Evolutionary conservation across 306 rosid species (phyloP), one percentile per base, ranked within the genome.

Genomic region (Vigna hirtella): DNA sequence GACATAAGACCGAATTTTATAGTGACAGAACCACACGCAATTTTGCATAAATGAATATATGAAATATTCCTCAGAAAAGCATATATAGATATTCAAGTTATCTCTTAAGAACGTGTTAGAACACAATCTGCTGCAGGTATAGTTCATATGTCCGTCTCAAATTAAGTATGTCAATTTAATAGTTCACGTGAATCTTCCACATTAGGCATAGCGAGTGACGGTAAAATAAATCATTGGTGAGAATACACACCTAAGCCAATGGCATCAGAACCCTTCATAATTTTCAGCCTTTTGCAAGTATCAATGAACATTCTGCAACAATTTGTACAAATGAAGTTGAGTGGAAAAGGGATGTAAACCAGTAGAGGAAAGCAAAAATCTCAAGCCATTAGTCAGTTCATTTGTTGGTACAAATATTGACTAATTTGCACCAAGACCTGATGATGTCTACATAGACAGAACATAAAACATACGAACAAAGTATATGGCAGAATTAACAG

Each of bases 221-320:
- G 53, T 32, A 76, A 77, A 82, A 51, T 66, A 49, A 17, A 76
- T 48, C 38, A 53, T 62, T 64, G 9, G 11, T 3, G 43, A 53
- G 18, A 83, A 56, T 47, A 79, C 86, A 72, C 86, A 95, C 98
- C 98, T 88, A 95, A 84, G 76, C 98, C 98, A 78, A 95, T 95
- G 81, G 98, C 98, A 83, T 95, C 98, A 16, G 98, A 91, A 55
- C 98, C 98, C 89, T 92, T 95, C 97, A 95, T 89, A 74, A 95
- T 95, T 85, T 95, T 92, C 84, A 95, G 88, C 83, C 91, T 92
- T 88, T 85, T 92, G 90, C 98, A 95, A 3, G 98, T 86, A 6
- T 91, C 97, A 59, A 62, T 91, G 80, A 95, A 95, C 98, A 95
- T 95, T 85, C 98, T 95, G 88, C 53, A 34, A 82, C 36, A 87